phyloP scores from a whole-genome alignment of 2,329 filamentous ascomycete species.

The Coniochaeta sp. region DNA sequence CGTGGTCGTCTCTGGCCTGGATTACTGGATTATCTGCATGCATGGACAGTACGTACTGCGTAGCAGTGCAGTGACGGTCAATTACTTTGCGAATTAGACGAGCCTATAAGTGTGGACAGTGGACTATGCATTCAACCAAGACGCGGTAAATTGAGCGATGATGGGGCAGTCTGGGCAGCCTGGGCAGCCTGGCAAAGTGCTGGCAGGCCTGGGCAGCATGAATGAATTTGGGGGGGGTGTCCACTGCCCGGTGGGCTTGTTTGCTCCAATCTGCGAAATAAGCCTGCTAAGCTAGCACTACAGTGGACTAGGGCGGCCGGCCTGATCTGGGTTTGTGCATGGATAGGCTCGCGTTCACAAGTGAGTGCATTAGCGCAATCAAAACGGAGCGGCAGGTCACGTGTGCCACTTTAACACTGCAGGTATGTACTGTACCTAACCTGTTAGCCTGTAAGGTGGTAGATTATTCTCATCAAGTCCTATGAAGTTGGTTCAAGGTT shows the following conservation, averaged over 20 bases:
- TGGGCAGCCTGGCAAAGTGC: too few relatives aligned
- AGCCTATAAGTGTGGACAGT: too few relatives aligned
- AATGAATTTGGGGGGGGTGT: too few relatives aligned
- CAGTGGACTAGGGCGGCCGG: neutral
- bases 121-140: slow-evolving; percentile 1
- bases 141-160: slow-evolving; percentile 1
- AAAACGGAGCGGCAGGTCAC: neutral
- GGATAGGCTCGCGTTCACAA: neutral
- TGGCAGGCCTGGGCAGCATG: too few relatives aligned
- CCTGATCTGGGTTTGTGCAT: neutral
- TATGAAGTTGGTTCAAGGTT: neutral
- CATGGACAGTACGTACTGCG: too few relatives aligned
- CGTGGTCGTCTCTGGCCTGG: neutral
- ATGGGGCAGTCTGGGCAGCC: too few relatives aligned
- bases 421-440: too few relatives aligned
- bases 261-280: neutral
- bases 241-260: neutral
- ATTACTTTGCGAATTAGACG: neutral
- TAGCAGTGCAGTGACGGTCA: neutral
- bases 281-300: too few relatives aligned
- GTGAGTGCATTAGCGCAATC: slow-evolving; percentile 2
- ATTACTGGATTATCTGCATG: neutral
- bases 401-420: neutral
- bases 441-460: too few relatives aligned
- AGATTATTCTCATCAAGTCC: neutral